Conservation (phyloP, 2,329 filamentous ascomycete genomes). For the Lachnum nothofagi region DNA sequence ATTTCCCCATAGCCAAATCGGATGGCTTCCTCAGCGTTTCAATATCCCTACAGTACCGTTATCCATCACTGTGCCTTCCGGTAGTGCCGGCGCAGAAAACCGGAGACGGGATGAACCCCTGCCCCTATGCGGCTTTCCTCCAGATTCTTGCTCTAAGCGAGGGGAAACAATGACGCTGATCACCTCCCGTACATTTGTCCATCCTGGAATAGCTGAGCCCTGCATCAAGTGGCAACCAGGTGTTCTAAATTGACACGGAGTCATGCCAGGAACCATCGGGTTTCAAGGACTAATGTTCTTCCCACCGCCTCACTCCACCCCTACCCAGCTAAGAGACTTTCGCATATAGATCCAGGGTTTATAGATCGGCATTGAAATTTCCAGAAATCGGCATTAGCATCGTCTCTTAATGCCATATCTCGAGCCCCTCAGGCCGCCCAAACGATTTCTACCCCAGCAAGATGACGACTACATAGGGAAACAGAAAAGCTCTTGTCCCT, state of each 20-base stretch:
- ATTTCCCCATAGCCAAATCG: not conserved
- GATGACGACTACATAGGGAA: constrained; percentile 12
- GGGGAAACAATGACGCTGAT: constrained; percentile 13
- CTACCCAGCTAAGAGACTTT: not conserved
- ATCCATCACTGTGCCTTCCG: not conserved
- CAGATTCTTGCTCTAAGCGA: constrained; percentile 12
- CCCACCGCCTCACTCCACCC: not conserved
- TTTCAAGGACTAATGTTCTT: constrained; percentile 5
- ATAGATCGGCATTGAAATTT: constrained; percentile 17
- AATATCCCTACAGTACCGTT: not conserved
- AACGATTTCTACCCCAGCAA: not conserved
- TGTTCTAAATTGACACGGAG: constrained; percentile 7
- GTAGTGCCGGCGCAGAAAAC: not conserved
- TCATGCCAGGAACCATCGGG: constrained; percentile 15
- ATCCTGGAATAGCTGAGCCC: constrained; percentile 19
- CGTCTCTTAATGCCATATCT: not conserved
- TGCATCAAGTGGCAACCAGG: constrained; percentile 12
- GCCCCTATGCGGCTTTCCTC: constrained; percentile 2
- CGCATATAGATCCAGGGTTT: constrained; percentile 12
- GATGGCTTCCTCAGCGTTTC: too few relatives aligned
- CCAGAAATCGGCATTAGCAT: not conserved
- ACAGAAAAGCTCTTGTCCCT: constrained; percentile 2
- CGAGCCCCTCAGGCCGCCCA: not conserved
- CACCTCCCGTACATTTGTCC: constrained; percentile 3
- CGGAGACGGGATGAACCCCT: constrained; percentile 3